These are phyloP conservation scores for Lipomyces yamadae DNA, from an alignment of 805 yeast genomes.

Conservation along the genomic window DNA sequence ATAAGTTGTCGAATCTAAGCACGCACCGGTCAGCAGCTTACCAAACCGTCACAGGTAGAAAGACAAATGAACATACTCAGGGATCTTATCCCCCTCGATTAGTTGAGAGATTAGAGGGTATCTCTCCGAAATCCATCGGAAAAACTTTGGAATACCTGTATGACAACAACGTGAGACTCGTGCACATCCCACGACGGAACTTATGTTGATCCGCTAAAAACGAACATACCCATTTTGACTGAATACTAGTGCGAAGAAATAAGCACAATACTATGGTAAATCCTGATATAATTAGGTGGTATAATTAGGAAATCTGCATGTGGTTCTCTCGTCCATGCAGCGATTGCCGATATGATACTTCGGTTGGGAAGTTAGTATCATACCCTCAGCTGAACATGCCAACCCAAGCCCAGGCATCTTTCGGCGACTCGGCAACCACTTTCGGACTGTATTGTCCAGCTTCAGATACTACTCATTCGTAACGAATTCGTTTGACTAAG, in stretches of 20 bases:
- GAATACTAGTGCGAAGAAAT: not conserved
- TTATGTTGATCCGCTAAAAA: not conserved
- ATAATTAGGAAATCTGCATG: not conserved
- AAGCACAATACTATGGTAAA: not conserved
- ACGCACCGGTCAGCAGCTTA: not conserved
- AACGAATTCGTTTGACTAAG: not conserved
- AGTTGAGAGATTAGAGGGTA: slow-evolving; percentile 95
- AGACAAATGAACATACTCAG: slow-evolving; percentile 56
- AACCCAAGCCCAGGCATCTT: not conserved
- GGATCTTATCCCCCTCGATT: slow-evolving; percentile 78
- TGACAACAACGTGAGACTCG: not conserved
- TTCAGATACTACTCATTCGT: not conserved
- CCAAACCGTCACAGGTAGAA: not conserved
- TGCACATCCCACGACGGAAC: not conserved
- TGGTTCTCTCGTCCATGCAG: not conserved
- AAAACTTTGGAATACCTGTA: slow-evolving; percentile 84
- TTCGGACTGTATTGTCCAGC: no score
- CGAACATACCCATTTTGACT: not conserved
- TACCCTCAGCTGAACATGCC: not conserved
- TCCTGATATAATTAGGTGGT: not conserved
- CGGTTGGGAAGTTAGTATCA: no score
- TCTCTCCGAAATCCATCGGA: slow-evolving; percentile 95
- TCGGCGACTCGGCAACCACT: no score
- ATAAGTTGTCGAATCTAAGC: slow-evolving; percentile 77
- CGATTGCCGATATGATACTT: no score